Base-by-base conservation (phyloP, 805 yeast species). In the Sugiyamaella valdiviana region DNA sequence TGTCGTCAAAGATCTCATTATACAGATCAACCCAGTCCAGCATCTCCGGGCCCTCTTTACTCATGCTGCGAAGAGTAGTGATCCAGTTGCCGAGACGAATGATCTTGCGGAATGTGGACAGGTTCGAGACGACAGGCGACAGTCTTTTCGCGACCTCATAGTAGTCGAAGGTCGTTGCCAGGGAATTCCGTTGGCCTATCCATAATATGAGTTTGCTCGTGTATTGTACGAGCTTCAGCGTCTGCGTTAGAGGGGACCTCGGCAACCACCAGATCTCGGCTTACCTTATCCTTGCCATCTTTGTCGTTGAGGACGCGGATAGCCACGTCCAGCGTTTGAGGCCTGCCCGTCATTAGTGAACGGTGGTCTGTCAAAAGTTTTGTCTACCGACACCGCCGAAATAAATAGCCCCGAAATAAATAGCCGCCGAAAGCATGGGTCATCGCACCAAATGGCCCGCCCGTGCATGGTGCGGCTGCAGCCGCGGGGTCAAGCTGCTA, bases 1-100 rank as follows among this genome's bases (percentile, higher is more conserved):
- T 39, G 43, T 63, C 67, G 48, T 63, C 67, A 29, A 53, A 51
- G 9, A 63, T 42, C 40, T 60, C 62, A 21, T 56, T 63, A 51
- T 54, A 54, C 17, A 59, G 47, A 32, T 60, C 65, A 26, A 56
- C 50, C 16, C 53, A 21, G 20, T 49, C 61, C 5, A 51, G 50
- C 38, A 49, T 26, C 7, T 41, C 38, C 22, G 39, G 21, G 16
- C 46, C 49, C n/a, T 37, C 24, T 20, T 46, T 45, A 22, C 38
- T 20, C 26, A 51, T 38, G n/a, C 29, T 32, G 16, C 50, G 42
- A 5, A 29, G 46, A 2, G 57, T 51, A 14, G 44, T 49, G 20
- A 59, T 23, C 64, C 63, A 63, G 46, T 62, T 62, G 21, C 62
- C 63, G 16, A 63, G 48, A 38, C 63, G 57, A 37, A 63, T 60